Evolutionary conservation across 2,329 filamentous ascomycete species (phyloP).

Genomic region (Monosporascus sp.): DNA sequence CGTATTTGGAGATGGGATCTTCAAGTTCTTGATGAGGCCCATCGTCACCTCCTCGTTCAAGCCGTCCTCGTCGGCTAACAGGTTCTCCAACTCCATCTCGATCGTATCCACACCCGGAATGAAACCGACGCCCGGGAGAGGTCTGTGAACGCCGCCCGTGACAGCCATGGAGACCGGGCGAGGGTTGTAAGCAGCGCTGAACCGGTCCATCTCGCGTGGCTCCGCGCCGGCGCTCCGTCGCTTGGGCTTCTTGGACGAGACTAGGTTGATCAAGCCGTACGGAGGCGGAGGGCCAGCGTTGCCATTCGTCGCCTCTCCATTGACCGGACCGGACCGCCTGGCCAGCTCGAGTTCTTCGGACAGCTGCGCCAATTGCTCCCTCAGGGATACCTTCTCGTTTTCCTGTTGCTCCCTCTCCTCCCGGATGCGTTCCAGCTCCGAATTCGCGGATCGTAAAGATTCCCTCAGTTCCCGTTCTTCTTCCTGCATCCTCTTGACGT

Average conservation of each 20-base stretch:
- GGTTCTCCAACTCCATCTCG: constrained; percentile 88
- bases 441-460: constrained; percentile 70
- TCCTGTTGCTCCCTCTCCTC: constrained; percentile 72
- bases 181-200: constrained; percentile 89
- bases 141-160: constrained; percentile 60
- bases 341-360: constrained; percentile 90
- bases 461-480: constrained; percentile 86
- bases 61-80: constrained; percentile 91
- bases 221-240: constrained; percentile 87
- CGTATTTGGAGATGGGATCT: constrained; percentile 85
- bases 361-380: constrained; percentile 83
- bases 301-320: constrained; percentile 66
- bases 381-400: constrained; percentile 77
- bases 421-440: constrained; percentile 76
- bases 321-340: constrained; percentile 70
- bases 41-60: constrained; percentile 96
- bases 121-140: constrained; percentile 70
- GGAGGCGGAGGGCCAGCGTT: constrained; percentile 49
- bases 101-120: constrained; percentile 81
- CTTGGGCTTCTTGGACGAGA: constrained; percentile 96
- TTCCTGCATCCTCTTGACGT: constrained; percentile 90
- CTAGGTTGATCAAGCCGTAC: constrained; percentile 89
- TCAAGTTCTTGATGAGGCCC: constrained; percentile 92
- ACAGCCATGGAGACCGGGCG: constrained; percentile 95
- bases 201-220: constrained; percentile 78